Evolutionary conservation across 108 stramenopile species (phyloP), one percentile per base, ranked within the genome.

Genomic region (Pseudonitzschia multiseries): DNA sequence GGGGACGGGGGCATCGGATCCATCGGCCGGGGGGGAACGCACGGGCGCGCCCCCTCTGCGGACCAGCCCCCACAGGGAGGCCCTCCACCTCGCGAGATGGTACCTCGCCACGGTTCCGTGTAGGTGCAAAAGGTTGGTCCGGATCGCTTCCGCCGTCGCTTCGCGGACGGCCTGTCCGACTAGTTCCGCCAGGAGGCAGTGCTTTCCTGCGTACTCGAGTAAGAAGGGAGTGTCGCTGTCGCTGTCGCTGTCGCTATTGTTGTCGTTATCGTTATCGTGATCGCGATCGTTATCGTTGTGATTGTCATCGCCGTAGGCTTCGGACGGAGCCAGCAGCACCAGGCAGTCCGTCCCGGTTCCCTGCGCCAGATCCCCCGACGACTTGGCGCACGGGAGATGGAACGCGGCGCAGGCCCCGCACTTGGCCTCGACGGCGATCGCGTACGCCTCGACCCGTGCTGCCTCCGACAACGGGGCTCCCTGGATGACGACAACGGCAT

Each of bases 101-200:
- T 67, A 67, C 13, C 42, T 3, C 9, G 22, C 21, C 4, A 22
- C 40, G 20, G 21, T 24, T 69, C 56, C 62, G 66, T 67, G 85
- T 57, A 74, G 84, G 74, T 72, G 80, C 28, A 73, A 65, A 61
- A 77, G 81, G 51, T 78, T 92, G 33, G 31, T 80, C 60, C 81
- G 77, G 59, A 84, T 84, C 42, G 88, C 87, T 18, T 79, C 78
- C 8, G 60, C 70, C 14, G 80, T 92, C 26, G 86, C 85, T 46
- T 87, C 89, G 24, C 79, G 77, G 51, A 84, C 83, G 6, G 83
- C 78, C 53, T 84, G 83, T 4, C 83, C 83, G 48, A 84, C 56
- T 65, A 84, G 51, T 50, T 84, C 83, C 18, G 66, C 83, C 15
- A 84, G 67, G 24, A 84, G 64, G 0, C 64, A 75, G 68, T 84